Conservation (phyloP, 2,329 filamentous ascomycete genomes). For the Cordyceps cateniannulata region DNA sequence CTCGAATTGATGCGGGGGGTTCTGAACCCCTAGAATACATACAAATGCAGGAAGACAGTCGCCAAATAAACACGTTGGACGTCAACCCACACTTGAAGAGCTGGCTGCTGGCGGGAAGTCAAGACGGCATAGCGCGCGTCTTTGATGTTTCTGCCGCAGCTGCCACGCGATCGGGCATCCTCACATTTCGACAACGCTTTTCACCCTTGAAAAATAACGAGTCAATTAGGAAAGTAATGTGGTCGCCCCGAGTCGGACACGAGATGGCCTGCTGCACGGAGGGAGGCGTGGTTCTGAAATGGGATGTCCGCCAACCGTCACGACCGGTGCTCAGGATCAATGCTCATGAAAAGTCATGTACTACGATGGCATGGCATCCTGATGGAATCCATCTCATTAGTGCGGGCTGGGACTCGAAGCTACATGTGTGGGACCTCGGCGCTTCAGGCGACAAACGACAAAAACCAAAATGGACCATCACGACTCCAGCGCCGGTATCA, state of each 20-base stretch:
- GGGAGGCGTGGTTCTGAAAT: conserved; percentile 54
- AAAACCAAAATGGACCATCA: conserved; percentile 56
- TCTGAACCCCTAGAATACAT: conserved; percentile 46
- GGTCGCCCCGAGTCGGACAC: conserved; percentile 56
- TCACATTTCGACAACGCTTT: conserved; percentile 43
- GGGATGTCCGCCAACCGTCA: conserved; percentile 52
- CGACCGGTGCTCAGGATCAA: conserved; percentile 53
- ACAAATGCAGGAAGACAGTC: conserved; percentile 53
- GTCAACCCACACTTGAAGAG: conserved; percentile 54
- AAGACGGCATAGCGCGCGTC: conserved; percentile 56
- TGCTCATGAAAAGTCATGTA: conserved; percentile 54
- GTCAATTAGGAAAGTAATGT: conserved; percentile 54
- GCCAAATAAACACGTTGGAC: conserved; percentile 58
- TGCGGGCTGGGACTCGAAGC: conserved; percentile 54
- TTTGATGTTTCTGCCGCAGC: conserved; percentile 50
- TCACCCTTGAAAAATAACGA: conserved; percentile 33
- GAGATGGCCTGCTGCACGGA: conserved; percentile 60
- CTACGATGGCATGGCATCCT: conserved; percentile 59
- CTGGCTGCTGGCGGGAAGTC: conserved; percentile 55
- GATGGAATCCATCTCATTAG: conserved; percentile 61
- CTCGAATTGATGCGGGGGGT: conserved; percentile 38
- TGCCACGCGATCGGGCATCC: conserved; percentile 40
- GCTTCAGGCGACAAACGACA: conserved; percentile 55
- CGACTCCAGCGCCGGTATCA: conserved; percentile 53
- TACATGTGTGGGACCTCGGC: conserved; percentile 61